Evolutionary conservation across 495 filamentous ascomycete species (phyloP).

Genomic region (Penicillium maclennaniae): DNA sequence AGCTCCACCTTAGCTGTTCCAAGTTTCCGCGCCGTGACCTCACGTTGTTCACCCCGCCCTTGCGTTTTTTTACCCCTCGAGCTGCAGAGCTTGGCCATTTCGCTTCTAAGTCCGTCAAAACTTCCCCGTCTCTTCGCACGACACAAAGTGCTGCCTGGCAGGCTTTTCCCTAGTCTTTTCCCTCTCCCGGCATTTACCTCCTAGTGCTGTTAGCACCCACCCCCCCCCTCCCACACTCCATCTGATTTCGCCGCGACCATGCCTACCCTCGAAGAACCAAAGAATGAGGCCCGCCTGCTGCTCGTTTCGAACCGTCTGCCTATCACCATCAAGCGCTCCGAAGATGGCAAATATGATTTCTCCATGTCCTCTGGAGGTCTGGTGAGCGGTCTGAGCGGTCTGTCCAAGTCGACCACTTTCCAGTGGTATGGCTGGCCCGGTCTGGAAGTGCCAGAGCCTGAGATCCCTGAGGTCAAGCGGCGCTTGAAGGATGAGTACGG

Average conservation of each 20-base stretch:
- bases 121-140: neutral
- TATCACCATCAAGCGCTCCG: conserved; percentile 88
- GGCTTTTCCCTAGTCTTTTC: neutral
- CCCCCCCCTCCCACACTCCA: neutral
- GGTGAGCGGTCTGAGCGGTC: conserved; percentile 82
- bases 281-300: conserved; percentile 55
- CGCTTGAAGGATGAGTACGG: conserved; percentile 69
- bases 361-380: conserved; percentile 94
- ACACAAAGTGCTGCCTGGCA: neutral
- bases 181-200: neutral
- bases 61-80: conserved; percentile 1
- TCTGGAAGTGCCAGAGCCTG: conserved; percentile 72
- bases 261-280: conserved; percentile 32
- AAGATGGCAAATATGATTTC: conserved; percentile 80
- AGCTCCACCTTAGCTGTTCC: conserved; percentile 18
- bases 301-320: conserved; percentile 91
- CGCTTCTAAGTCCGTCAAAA: neutral
- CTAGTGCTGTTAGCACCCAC: too few relatives aligned
- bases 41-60: conserved; percentile 8
- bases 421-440: conserved; percentile 99
- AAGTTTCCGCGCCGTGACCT: conserved; percentile 14
- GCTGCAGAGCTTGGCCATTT: neutral
- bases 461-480: conserved; percentile 58
- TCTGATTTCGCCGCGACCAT: conserved; percentile 19
- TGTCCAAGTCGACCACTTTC: conserved; percentile 88